These are phyloP conservation scores for Thraustotheca clavata DNA, from an alignment of 352 stramenopile genomes.

Conservation along the genomic window DNA sequence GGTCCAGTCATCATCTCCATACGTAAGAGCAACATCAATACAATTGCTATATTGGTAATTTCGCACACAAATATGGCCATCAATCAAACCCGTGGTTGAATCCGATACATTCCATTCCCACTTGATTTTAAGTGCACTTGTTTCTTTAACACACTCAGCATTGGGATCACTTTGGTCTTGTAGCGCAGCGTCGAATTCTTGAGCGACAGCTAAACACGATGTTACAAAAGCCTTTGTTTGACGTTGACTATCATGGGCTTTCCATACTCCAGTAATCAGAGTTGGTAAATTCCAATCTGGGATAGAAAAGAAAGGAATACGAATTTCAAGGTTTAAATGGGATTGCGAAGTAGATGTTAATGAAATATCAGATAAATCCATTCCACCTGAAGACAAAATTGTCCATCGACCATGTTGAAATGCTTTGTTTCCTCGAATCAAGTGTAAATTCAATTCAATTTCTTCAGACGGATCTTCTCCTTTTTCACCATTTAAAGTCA, in stretches of 20 bases:
- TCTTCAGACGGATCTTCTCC: not conserved
- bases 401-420: not conserved
- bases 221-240: not conserved
- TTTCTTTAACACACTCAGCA: not conserved
- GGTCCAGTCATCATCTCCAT: not conserved
- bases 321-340: not conserved
- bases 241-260: not conserved
- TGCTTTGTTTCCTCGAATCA: not conserved
- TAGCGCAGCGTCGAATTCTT: not conserved
- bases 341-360: not conserved
- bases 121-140: not conserved
- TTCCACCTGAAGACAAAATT: not conserved
- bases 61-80: not conserved
- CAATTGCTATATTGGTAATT: not conserved
- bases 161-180: not conserved
- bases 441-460: not conserved
- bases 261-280: not conserved
- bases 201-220: not conserved
- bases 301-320: conserved; percentile 4
- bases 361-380: not conserved
- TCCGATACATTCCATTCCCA: not conserved
- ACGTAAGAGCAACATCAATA: not conserved
- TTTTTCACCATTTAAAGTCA: not conserved
- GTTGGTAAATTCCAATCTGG: not conserved
- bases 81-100: not conserved